These are phyloP conservation scores for Ascosphaera apis DNA, from an alignment of 2,329 filamentous ascomycete species.

Conservation along the genomic window DNA sequence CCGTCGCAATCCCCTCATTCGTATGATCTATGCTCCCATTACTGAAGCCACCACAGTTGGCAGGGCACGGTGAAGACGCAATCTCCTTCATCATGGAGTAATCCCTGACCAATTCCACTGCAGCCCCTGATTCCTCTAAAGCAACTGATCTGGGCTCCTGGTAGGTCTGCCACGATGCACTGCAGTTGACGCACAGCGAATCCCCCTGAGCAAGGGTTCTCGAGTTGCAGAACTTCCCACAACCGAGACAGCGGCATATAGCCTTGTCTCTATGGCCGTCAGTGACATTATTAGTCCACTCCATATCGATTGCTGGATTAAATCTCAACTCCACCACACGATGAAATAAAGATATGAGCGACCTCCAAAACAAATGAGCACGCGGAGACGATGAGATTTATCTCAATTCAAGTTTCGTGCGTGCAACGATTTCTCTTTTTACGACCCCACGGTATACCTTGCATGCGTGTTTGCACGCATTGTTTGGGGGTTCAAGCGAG, in stretches of 20 bases:
- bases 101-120: background rate
- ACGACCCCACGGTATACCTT: too few species aligned
- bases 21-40: slow-evolving; percentile 2
- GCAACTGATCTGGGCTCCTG: background rate
- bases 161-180: slow-evolving; percentile 1
- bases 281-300: too few species aligned
- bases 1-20: background rate
- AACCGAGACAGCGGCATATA: slow-evolving; percentile 6
- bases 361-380: too few species aligned
- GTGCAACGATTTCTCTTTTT: too few species aligned
- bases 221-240: slow-evolving; percentile 5
- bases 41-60: background rate
- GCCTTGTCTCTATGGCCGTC: background rate
- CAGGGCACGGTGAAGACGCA: background rate
- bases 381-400: too few species aligned
- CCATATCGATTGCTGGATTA: too few species aligned
- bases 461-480: too few species aligned
- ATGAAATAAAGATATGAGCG: too few species aligned
- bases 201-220: slow-evolving; percentile 2
- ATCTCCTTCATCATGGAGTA: background rate
- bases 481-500: too few species aligned
- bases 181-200: slow-evolving; percentile 5
- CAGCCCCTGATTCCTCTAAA: background rate
- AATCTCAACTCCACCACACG: too few species aligned
- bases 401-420: too few species aligned